Evolutionary conservation across 768 basidiomycete species (phyloP).

Genomic region (Chalciporus sphaerocephalus): DNA sequence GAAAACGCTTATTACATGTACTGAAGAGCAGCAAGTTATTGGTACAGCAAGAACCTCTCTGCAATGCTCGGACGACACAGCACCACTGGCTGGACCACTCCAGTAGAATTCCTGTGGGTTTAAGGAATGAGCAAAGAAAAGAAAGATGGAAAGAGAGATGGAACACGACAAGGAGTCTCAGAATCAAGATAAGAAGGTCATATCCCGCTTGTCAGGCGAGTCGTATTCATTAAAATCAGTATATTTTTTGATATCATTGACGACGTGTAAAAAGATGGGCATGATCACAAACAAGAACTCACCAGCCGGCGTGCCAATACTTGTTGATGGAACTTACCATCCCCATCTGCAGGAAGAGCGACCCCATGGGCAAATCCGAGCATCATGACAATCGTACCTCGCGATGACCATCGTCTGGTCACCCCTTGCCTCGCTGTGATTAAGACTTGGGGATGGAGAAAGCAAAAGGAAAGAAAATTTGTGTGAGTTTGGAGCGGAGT

Average conservation of each 20-base stretch:
- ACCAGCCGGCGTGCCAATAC: not conserved
- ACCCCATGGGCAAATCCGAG: too few species aligned
- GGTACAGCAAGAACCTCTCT: not conserved
- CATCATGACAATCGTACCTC: too few species aligned
- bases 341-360: too few species aligned
- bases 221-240: constrained; percentile 33
- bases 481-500: not conserved
- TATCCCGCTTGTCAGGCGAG: constrained; percentile 21
- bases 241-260: constrained; percentile 25
- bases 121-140: not conserved
- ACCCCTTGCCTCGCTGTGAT: too few species aligned
- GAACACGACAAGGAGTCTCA: constrained; percentile 3
- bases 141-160: not conserved
- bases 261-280: not conserved
- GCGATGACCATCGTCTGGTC: too few species aligned
- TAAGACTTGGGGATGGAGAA: not conserved
- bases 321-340: too few species aligned
- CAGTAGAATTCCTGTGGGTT: not conserved
- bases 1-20: not conserved
- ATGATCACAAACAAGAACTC: not conserved
- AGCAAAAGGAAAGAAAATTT: not conserved
- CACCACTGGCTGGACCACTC: not conserved
- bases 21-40: not conserved
- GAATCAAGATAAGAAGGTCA: constrained; percentile 6
- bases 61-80: not conserved